phyloP scores from a whole-genome alignment of 306 rosid genomes.

The Sindora glabra region DNA sequence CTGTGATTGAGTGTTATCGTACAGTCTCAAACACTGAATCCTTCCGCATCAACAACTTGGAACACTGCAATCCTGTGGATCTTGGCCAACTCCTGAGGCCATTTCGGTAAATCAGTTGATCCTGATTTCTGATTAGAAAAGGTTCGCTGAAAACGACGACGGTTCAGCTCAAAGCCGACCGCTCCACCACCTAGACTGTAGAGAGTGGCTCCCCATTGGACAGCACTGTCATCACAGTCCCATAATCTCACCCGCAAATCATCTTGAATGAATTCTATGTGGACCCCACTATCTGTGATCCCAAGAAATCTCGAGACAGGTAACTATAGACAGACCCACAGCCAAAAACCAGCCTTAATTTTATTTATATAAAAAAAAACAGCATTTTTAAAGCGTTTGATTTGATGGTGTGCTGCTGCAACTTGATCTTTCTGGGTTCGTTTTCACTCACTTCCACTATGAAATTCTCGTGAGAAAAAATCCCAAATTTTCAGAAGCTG shows the following conservation, averaged over 20 bases:
- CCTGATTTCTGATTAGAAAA: neutral
- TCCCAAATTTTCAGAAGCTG: neutral
- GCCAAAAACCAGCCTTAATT: constrained; percentile 24
- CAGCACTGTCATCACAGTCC: constrained; percentile 19
- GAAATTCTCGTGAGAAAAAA: constrained; percentile 19
- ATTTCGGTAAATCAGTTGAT: constrained; percentile 4
- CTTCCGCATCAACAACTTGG: neutral
- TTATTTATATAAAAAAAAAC: neutral
- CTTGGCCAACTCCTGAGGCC: neutral
- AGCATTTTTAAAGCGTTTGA: neutral
- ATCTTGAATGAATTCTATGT: no score
- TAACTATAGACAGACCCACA: constrained; percentile 3
- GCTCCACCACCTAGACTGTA: constrained; percentile 15
- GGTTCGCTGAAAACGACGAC: constrained; percentile 27
- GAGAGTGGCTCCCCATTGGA: constrained; percentile 6
- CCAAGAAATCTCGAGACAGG: no score
- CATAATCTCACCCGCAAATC: no score
- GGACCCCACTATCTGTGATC: no score
- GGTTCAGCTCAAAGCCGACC: constrained; percentile 16
- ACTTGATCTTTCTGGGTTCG: constrained; percentile 16
- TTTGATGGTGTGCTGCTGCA: neutral
- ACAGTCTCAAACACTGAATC: constrained; percentile 8
- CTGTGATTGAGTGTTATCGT: constrained; percentile 1
- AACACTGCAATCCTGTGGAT: neutral
- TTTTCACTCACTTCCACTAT: constrained; percentile 16